These are phyloP conservation scores for Microdochium bolleyi DNA, from an alignment of 2,329 filamentous ascomycete species.

Conservation along the genomic window DNA sequence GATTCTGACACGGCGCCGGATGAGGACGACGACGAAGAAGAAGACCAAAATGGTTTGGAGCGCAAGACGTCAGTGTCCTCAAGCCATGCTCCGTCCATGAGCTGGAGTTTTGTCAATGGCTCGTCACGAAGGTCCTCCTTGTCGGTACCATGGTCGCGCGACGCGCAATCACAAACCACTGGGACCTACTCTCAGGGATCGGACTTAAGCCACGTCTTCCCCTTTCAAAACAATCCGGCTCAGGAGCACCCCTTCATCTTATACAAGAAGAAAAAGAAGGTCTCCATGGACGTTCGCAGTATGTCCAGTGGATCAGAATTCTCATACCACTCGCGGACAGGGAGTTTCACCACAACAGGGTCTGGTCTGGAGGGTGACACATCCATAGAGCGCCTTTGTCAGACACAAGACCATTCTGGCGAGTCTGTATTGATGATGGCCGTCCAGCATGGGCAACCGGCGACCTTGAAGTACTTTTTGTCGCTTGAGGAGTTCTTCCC, in stretches of 20 bases:
- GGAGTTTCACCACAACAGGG: conserved; percentile 65
- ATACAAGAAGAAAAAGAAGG: conserved; percentile 60
- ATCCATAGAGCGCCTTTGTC: conserved; percentile 69
- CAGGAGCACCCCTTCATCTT: conserved; percentile 24
- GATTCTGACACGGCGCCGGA: conserved; percentile 32
- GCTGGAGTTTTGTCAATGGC: conserved; percentile 39
- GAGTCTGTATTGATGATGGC: conserved; percentile 89
- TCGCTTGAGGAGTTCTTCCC: conserved; percentile 71
- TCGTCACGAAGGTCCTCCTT: conserved; percentile 33
- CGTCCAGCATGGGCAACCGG: conserved; percentile 62
- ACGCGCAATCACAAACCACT: not conserved
- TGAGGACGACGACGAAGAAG: conserved; percentile 33
- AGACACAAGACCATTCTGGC: conserved; percentile 62
- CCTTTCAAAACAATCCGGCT: conserved; percentile 62
- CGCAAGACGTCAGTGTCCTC: conserved; percentile 26
- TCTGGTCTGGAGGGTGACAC: conserved; percentile 78
- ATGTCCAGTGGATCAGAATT: conserved; percentile 79
- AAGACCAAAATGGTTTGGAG: conserved; percentile 35
- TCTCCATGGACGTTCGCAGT: conserved; percentile 84
- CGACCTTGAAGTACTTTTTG: conserved; percentile 72
- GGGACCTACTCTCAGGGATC: conserved; percentile 48
- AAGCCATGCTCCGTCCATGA: conserved; percentile 35
- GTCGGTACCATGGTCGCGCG: conserved; percentile 19
- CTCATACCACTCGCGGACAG: conserved; percentile 73
- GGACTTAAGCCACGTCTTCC: conserved; percentile 78